Evolutionary conservation across 1,139 yeast species (phyloP).

Genomic region (Kurtzmaniella natalensis): DNA sequence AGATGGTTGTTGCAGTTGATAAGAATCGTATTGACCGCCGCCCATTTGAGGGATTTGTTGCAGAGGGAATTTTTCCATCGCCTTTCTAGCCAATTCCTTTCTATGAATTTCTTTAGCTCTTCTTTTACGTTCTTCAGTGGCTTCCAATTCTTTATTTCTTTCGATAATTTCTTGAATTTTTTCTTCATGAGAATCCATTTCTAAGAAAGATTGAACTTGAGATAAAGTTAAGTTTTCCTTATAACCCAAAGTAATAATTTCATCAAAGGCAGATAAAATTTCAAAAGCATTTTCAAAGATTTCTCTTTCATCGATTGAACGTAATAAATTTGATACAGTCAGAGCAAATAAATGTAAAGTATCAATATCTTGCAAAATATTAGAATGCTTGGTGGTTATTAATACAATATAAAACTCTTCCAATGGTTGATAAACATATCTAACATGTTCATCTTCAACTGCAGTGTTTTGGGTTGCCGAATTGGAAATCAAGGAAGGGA

Average conservation of each 20-base stretch:
- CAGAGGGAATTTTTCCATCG: constrained; percentile 26
- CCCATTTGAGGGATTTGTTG: constrained; percentile 11
- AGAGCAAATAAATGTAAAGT: constrained; percentile 84
- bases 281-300: constrained; percentile 84
- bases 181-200: constrained; percentile 98
- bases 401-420: constrained; percentile 91
- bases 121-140: constrained; percentile 94
- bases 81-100: constrained; percentile 69
- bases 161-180: constrained; percentile 97
- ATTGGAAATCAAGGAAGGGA: constrained; percentile 74
- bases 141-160: constrained; percentile 94
- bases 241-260: constrained; percentile 84
- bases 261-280: constrained; percentile 89
- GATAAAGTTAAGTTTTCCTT: constrained; percentile 78
- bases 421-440: constrained; percentile 94
- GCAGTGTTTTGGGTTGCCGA: constrained; percentile 84
- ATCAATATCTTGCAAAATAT: constrained; percentile 91
- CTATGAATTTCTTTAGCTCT: constrained; percentile 94
- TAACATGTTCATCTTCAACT: constrained; percentile 86
- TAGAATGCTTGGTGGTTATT: constrained; percentile 87
- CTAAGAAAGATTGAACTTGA: constrained; percentile 86
- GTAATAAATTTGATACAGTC: constrained; percentile 70
- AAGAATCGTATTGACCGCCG: constrained; percentile 17
- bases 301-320: constrained; percentile 77
- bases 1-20: constrained; percentile 11